These are phyloP conservation scores for Globisporangium heterothallicum DNA, from an alignment of 352 stramenopile genomes.

Conservation along the genomic window DNA sequence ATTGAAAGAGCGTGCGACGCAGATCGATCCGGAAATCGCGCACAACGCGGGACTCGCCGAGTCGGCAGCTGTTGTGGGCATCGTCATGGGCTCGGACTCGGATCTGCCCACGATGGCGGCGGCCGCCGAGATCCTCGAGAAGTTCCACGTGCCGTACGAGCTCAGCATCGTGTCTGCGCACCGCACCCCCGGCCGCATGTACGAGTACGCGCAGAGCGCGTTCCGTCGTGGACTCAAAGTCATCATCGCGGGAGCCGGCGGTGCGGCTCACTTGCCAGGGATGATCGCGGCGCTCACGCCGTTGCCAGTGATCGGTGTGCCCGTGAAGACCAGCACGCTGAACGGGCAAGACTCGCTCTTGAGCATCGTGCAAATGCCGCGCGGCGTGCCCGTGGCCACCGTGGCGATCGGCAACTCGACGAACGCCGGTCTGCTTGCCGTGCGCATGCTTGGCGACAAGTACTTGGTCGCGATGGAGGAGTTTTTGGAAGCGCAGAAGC, in stretches of 20 bases:
- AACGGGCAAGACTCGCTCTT: slow-evolving; percentile 97
- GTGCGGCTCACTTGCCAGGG: slow-evolving; percentile 96
- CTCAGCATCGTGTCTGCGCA: slow-evolving; percentile 98
- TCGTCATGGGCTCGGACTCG: slow-evolving; percentile 94
- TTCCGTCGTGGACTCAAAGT: slow-evolving; percentile 88
- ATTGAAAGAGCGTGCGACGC: slow-evolving; percentile 64
- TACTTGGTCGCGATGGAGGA: slow-evolving; percentile 87
- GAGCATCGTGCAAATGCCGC: slow-evolving; percentile 99
- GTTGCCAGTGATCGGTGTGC: slow-evolving; percentile 94
- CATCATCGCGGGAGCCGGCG: slow-evolving; percentile 94
- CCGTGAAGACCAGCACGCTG: slow-evolving; percentile 96
- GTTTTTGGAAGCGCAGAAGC: slow-evolving; percentile 91
- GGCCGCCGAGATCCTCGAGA: slow-evolving; percentile 92
- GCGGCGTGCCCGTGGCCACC: slow-evolving; percentile 96
- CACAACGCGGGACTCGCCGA: slow-evolving; percentile 33
- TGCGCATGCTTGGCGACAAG: slow-evolving; percentile 90
- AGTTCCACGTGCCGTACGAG: slow-evolving; percentile 95
- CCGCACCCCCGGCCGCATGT: slow-evolving; percentile 94
- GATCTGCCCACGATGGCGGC: slow-evolving; percentile 97
- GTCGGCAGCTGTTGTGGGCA: slow-evolving; percentile 53
- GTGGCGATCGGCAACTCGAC: slow-evolving; percentile 97
- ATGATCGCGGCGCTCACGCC: slow-evolving; percentile 88
- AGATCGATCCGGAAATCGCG: slow-evolving; percentile 37
- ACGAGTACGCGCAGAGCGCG: slow-evolving; percentile 92
- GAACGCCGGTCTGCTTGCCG: slow-evolving; percentile 97